Base-by-base conservation (phyloP, 345 rosid genomes). In the Eucalyptus caleyi region DNA sequence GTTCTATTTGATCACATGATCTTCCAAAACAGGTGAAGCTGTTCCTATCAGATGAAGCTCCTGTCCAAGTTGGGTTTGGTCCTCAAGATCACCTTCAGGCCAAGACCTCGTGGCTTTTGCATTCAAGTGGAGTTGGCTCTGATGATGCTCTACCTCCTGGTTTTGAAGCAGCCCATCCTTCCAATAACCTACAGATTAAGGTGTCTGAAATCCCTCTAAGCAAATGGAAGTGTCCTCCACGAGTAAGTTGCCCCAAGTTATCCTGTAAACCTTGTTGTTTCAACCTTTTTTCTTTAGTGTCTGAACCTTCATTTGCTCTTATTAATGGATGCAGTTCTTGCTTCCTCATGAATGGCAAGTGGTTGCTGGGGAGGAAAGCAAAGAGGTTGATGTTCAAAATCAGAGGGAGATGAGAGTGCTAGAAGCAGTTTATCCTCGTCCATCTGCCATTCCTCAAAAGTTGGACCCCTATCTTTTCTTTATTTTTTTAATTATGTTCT, bases 61-160 rank as follows among this genome's bases (percentile, higher is more conserved):
- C 99, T 91, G 94, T 97, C 77, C 97, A 94, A 93, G 98, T 96
- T 91, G 96, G 99, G 88, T 89, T 95, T 89, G 95, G 93, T 88
- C 89, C 93, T 86, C 98, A 98, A 93, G 99, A 98, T 91, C 98
- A 98, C 94, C 97, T 98, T 88, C 98, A 98, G 93, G 99, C 99
- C 87, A 98, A 96, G 92, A 91, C 94, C 50, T 91, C 97, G 34
- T 92, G 92, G 90, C 89, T 90, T 77, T 85, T 95, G 16, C 97
- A 96, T 94, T 89, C 93, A 67, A 91, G 86, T 86, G 96, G 94
- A 88, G 47, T 62, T 54, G 88, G 90, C 86, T 23, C 85, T 45
- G 98, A 96, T 87, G 99, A 96, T 88, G 87, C 91, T 93, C 93
- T 95, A 87, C 99, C 99, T 86, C 99, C 99, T 87, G 99, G 99